phyloP scores from a whole-genome alignment of 331 rosid genomes.

The Dryas integrifolia region DNA sequence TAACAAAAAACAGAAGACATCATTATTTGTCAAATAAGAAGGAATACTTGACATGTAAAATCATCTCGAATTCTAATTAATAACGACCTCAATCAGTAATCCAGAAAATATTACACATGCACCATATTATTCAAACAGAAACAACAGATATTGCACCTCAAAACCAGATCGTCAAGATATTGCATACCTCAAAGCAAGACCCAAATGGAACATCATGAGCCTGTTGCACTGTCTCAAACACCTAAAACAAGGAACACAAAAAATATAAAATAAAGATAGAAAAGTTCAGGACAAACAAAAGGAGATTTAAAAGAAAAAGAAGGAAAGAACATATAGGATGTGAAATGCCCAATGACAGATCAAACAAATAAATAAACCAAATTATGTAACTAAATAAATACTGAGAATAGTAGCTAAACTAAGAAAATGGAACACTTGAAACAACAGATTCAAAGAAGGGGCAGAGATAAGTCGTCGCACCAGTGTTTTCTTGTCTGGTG shows the following conservation, averaged over 20 bases:
- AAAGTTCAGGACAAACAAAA: neutral
- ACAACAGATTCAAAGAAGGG: neutral
- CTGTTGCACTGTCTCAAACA: constrained; percentile 91
- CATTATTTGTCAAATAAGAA: neutral
- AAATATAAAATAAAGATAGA: neutral
- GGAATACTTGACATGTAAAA: neutral
- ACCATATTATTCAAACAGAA: neutral
- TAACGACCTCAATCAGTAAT: neutral
- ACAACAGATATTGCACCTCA: neutral
- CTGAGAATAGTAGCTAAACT: neutral
- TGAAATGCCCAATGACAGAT: neutral
- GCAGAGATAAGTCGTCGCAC: constrained; percentile 42
- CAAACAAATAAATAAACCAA: neutral
- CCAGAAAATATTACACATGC: neutral
- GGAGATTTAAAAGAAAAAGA: neutral
- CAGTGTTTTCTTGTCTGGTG: constrained; percentile 72
- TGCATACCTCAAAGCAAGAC: constrained; percentile 79
- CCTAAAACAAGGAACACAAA: constrained; percentile 43
- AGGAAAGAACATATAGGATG: neutral
- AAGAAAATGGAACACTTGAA: neutral
- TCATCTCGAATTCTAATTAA: neutral
- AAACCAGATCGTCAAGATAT: constrained; percentile 20
- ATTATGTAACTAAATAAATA: neutral
- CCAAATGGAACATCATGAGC: constrained; percentile 99
- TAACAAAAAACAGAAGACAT: neutral